phyloP scores from a whole-genome alignment of 140 eudicot genomes.

The Ambrosia hybrid region DNA sequence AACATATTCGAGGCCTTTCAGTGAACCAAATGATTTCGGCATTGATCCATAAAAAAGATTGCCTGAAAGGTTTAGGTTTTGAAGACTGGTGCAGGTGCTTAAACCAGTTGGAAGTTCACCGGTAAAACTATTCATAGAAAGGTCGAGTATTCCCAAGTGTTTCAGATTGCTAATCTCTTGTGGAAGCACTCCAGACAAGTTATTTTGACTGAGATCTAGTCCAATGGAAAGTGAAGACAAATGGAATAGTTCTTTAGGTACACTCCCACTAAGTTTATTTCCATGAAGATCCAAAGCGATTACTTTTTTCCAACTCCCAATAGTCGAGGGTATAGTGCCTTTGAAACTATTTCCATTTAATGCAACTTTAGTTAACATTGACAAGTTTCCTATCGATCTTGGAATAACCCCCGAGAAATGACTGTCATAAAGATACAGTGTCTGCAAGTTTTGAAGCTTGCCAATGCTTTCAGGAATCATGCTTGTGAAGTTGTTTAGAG shows the following conservation, averaged over 20 bases:
- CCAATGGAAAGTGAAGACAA: slow-evolving; percentile 11
- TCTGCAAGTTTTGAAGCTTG: slow-evolving; percentile 11
- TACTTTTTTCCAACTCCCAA: slow-evolving; percentile 19
- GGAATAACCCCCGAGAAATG: slow-evolving; percentile 28
- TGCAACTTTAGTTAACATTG: background rate
- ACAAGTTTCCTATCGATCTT: slow-evolving; percentile 28
- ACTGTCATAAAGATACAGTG: background rate
- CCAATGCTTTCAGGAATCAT: slow-evolving; percentile 31
- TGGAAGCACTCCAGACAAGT: slow-evolving; percentile 33
- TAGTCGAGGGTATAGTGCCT: slow-evolving; percentile 30
- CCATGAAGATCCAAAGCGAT: background rate
- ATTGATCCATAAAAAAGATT: slow-evolving; percentile 20
- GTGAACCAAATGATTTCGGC: slow-evolving; percentile 12
- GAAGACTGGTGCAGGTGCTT: slow-evolving; percentile 22
- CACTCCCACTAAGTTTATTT: slow-evolving; percentile 31
- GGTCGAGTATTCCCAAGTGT: background rate
- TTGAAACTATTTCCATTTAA: slow-evolving; percentile 23
- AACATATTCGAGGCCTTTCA: slow-evolving; percentile 23
- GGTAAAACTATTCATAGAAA: slow-evolving; percentile 17
- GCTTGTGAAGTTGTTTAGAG: slow-evolving; percentile 17
- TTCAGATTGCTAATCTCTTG: slow-evolving; percentile 19
- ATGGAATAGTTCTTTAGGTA: slow-evolving; percentile 25
- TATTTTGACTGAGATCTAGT: slow-evolving; percentile 27
- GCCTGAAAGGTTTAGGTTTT: too few species aligned
- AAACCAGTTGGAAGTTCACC: slow-evolving; percentile 37